phyloP scores from a whole-genome alignment of 176 grass and related monocot species.

The Zea luxurians region DNA sequence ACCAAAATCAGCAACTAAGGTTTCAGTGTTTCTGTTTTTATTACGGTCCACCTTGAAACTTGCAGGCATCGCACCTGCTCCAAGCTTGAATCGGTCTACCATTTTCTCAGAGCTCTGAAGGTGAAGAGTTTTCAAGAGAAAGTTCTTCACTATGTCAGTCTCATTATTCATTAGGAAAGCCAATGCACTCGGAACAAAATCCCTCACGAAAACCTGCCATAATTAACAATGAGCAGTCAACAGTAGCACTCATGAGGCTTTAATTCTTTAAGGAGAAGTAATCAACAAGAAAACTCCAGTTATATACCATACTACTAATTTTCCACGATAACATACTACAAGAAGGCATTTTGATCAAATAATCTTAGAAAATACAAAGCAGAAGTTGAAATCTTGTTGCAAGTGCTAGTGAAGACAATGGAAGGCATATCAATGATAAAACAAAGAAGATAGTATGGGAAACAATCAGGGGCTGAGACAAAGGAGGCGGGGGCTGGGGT shows the following conservation, averaged over 20 bases:
- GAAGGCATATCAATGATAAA: neutral
- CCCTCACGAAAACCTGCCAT: slow-evolving; percentile 84
- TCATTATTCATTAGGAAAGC: slow-evolving; percentile 96
- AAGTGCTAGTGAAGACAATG: neutral
- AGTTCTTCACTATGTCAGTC: slow-evolving; percentile 90
- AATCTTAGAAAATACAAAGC: neutral
- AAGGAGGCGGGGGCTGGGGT: too few relatives aligned
- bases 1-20: slow-evolving; percentile 81
- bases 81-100: slow-evolving; percentile 93
- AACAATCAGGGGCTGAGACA: neutral
- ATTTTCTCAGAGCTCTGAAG: slow-evolving; percentile 90
- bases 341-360: neutral
- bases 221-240: neutral
- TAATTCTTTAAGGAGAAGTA: slow-evolving; percentile 6
- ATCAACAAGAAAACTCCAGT: neutral
- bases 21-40: slow-evolving; percentile 59
- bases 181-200: slow-evolving; percentile 88
- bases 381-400: neutral
- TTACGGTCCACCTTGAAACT: slow-evolving; percentile 92
- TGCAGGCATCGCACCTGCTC: slow-evolving; percentile 90
- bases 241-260: neutral
- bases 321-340: neutral
- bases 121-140: slow-evolving; percentile 78
- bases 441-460: neutral
- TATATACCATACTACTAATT: neutral